Conservation (phyloP, 2,329 filamentous ascomycete species). For the Diaporthe destruens region DNA sequence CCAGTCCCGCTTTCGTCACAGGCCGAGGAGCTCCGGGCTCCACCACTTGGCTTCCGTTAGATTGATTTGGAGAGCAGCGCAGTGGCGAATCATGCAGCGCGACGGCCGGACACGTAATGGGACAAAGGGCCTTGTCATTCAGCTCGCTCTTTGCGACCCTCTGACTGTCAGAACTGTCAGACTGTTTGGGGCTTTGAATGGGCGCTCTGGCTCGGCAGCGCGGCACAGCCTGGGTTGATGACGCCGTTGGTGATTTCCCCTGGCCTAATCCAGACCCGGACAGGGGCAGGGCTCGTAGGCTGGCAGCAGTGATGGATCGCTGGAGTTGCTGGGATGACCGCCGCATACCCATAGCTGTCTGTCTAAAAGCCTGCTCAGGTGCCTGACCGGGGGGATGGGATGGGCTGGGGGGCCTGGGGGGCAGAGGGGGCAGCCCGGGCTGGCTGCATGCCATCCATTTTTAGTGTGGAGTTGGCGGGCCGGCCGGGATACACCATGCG, state of each 20-base stretch:
- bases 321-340: not conserved
- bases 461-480: constrained; percentile 32
- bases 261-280: constrained; percentile 12
- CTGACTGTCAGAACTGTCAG: not conserved
- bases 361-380: not conserved
- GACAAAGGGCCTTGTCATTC: constrained; percentile 27
- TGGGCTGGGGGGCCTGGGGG: constrained; percentile 1
- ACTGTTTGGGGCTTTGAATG: constrained; percentile 26
- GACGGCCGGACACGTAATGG: constrained; percentile 25
- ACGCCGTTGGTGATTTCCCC: constrained; percentile 32
- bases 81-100: constrained; percentile 30
- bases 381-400: constrained; percentile 1
- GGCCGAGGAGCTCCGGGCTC: constrained; percentile 15
- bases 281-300: constrained; percentile 6
- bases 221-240: constrained; percentile 32
- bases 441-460: constrained; percentile 35
- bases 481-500: constrained; percentile 30
- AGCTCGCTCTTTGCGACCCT: constrained; percentile 17
- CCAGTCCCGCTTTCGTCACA: constrained; percentile 30
- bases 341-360: not conserved
- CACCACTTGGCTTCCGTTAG: constrained; percentile 31
- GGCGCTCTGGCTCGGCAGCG: constrained; percentile 15
- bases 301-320: constrained; percentile 5
- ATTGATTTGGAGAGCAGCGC: constrained; percentile 9
- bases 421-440: no score